Base-by-base conservation (phyloP, 371 early-diverging fungal genomes). In the Syncephalastrum racemosum region DNA sequence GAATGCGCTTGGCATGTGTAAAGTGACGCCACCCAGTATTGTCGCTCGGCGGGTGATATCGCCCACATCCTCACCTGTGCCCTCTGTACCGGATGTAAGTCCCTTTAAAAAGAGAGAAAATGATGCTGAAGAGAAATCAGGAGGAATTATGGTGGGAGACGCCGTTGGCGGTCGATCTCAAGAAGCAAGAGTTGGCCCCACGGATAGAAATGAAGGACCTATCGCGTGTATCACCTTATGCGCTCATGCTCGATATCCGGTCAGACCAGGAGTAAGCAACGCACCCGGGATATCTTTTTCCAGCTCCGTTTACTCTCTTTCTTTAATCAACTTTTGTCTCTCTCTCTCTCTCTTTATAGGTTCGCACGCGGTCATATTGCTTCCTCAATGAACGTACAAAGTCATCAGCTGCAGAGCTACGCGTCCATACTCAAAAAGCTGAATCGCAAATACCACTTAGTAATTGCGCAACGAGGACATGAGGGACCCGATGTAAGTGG, bases 1-100 rank as follows among this genome's bases (percentile, higher is more conserved):
- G 48, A 73, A 75, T 39, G 87, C 89, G 7, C 54, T 86, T 62
- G 70, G 66, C n/a, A 84, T 88, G 85, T 87, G 85, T 55, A 77
- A 84, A 59, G 82, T 83, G 24, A 88, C 89, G 7, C 89, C 89
- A 1, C 82, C 82, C 0, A 78, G 79, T 36, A 61, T 80, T 4
- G 45, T 62, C 19, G 46, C 67, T 10, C 59, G 73, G 41, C 46
- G 50, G 18, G 53, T 45, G 19, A 48, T 52, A 24, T 27, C 19
- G 18, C 43, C n/a, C 4, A 22, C 42, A n/a, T 18, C 49, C 20
- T 53, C 46, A 39, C 42, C 53, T 18, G 41, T 48, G 41, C 40
- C 46, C 12, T 16, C 46, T 12, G 36, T 31, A 8, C 36, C 36
- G 8, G 18, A 39, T 51, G 16, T 25, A 18, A 18, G 36, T 16